These are phyloP conservation scores for Penicillium desertorum DNA, from an alignment of 495 filamentous ascomycete genomes.

Conservation along the genomic window DNA sequence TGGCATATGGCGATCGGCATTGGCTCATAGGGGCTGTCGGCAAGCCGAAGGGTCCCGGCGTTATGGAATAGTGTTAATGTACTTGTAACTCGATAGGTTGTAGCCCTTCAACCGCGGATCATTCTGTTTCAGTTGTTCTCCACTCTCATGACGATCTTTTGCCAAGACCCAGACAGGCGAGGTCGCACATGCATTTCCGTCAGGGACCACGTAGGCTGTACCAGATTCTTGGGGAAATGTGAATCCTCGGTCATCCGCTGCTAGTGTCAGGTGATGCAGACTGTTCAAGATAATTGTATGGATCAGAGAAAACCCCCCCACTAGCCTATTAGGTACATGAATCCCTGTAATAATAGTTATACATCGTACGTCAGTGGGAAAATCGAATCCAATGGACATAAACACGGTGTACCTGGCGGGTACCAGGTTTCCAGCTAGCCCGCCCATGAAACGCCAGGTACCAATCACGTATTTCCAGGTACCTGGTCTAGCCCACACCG, in stretches of 20 bases:
- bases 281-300: background rate
- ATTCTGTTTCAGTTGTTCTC: constrained; percentile 29
- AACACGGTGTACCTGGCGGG: constrained; percentile 9
- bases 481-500: constrained; percentile 21
- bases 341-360: background rate
- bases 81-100: constrained; percentile 5
- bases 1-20: constrained; percentile 4
- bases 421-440: background rate
- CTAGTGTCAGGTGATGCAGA: background rate
- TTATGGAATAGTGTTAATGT: constrained; percentile 19
- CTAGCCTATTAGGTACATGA: background rate
- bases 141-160: constrained; percentile 28
- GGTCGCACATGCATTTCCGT: constrained; percentile 17
- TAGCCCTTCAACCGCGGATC: constrained; percentile 21
- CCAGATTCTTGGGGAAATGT: background rate
- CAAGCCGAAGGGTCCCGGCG: constrained; percentile 19
- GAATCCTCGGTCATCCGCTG: background rate
- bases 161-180: constrained; percentile 17
- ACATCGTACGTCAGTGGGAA: constrained; percentile 7
- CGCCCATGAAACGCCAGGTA: constrained; percentile 16
- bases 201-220: constrained; percentile 14
- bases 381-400: background rate
- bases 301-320: background rate
- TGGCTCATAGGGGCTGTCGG: constrained; percentile 4
- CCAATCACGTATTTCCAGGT: constrained; percentile 14